Evolutionary conservation across 2,329 filamentous ascomycete genomes (phyloP), one percentile per base, ranked within the genome.

Genomic region (Diplocarpon rosae): DNA sequence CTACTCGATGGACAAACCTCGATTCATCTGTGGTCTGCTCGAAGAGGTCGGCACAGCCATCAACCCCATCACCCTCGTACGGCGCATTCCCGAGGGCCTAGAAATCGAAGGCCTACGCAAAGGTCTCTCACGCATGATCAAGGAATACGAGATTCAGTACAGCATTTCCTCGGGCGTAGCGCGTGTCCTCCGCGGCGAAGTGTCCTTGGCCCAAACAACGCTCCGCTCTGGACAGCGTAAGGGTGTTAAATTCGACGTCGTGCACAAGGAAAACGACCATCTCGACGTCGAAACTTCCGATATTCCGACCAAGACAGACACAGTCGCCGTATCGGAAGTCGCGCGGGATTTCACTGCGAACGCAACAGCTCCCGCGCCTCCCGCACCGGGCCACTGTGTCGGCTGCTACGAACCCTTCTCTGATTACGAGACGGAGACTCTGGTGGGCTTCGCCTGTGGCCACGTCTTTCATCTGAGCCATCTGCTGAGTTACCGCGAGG

Each of bases 1-100:
- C 55, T 96, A 96, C 63, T 90, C 85, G 49, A 96, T 98, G 92
- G 88, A 95, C 66, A 95, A 95, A 60, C 92, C 92, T 1, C 78
- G 78, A 33, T 98, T 98, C 66, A 96, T 98, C 54, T 82, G 86
- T 11, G 89, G 85, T 0, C 69, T 98, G 3, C 76, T 98, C 0
- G 87, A 95, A 58, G 87, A 96, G 66, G 90, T 95, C 1, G 92
- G 92, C 30, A 96, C 89, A 1, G 79, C 87, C 1, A 92, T 98
- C 58, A 82, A 96, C 58, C 92, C 92, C 0, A 90, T 96, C 50
- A 84, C 83, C 13, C 76, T 98, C 3, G 86, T 98, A 5, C 75
- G 85, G 12, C 78, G 89, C 5, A 98, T 98, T 24, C 92, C 92
- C 0, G 87, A 93, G 59, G 89, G 92, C 0, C 71, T 98, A 0